These are phyloP conservation scores for Aspergillus eucalypticola DNA, from an alignment of 2,329 filamentous ascomycete species.

Conservation along the genomic window DNA sequence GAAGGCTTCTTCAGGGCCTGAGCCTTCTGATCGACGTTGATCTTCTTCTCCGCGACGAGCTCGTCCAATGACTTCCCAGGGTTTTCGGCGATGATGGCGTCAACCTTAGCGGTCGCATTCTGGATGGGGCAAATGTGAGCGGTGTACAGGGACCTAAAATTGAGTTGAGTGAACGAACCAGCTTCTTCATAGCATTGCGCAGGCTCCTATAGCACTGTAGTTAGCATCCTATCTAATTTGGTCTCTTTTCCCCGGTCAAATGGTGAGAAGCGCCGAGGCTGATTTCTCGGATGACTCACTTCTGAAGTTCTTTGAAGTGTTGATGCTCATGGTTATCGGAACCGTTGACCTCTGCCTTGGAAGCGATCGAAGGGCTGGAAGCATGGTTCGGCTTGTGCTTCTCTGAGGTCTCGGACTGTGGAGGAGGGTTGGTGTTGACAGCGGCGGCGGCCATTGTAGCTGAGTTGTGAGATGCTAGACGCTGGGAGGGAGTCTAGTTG, in stretches of 20 bases:
- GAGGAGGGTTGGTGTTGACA: constrained; percentile 63
- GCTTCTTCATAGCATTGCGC: constrained; percentile 91
- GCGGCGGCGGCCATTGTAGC: constrained; percentile 62
- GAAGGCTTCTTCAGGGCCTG: constrained; percentile 64
- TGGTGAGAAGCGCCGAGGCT: neutral
- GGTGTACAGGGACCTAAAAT: constrained; percentile 6
- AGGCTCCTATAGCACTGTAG: constrained; percentile 65
- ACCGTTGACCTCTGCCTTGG: constrained; percentile 50
- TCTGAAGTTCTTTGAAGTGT: constrained; percentile 85
- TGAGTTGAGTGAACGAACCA: constrained; percentile 60
- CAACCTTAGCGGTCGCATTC: constrained; percentile 61
- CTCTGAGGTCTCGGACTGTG: constrained; percentile 62
- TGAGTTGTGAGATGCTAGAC: constrained; percentile 8
- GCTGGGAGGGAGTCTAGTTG: neutral
- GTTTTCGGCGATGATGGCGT: constrained; percentile 62
- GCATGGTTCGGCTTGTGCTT: constrained; percentile 66
- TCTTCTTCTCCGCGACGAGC: constrained; percentile 62
- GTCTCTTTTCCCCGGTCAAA: too few species aligned
- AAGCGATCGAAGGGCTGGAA: constrained; percentile 41
- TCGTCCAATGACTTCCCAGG: constrained; percentile 62
- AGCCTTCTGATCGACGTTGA: constrained; percentile 66
- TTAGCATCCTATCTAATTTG: constrained; percentile 18
- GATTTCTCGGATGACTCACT: constrained; percentile 59
- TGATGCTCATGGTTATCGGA: constrained; percentile 69
- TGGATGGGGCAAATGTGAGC: constrained; percentile 31